Percentiles rank a stretch among this genome's conserved stretches.
phyloP scores from a whole-genome alignment of 345 rosid species.

The Microthlaspi erraticum region DNA sequence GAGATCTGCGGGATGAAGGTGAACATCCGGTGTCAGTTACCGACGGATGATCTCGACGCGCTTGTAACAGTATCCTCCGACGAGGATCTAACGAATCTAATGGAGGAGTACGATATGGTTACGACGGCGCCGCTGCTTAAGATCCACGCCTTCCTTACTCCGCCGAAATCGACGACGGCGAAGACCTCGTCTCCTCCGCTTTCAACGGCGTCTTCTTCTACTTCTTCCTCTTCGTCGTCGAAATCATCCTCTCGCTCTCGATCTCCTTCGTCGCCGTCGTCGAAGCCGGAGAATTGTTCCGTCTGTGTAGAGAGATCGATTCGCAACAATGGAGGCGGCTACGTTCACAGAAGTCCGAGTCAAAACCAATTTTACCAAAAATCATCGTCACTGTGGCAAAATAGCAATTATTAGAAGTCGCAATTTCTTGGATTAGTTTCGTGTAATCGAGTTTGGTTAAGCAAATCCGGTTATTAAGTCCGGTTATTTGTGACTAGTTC shows the following conservation, averaged over 20 bases:
- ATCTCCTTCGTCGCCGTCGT: constrained; percentile 31
- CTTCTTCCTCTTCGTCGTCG: constrained; percentile 47
- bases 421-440: constrained; percentile 28
- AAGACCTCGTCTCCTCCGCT: neutral
- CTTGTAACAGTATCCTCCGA: constrained; percentile 78
- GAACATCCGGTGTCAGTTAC: constrained; percentile 84
- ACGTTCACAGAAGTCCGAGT: constrained; percentile 55
- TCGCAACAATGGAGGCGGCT: constrained; percentile 51
- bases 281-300: constrained; percentile 23
- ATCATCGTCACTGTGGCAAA: constrained; percentile 6
- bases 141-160: constrained; percentile 84
- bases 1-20: constrained; percentile 64
- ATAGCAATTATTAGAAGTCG: constrained; percentile 2
- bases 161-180: constrained; percentile 40
- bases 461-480: neutral
- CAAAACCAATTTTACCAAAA: constrained; percentile 50
- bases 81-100: constrained; percentile 83
- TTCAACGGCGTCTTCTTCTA: constrained; percentile 42
- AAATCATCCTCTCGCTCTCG: constrained; percentile 46
- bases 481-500: neutral
- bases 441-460: neutral
- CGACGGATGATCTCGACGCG: constrained; percentile 86
- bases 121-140: constrained; percentile 54
- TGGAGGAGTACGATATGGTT: constrained; percentile 81
- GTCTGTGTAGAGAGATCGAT: constrained; percentile 43